Percentiles rank a stretch among this genome's conserved stretches.
phyloP scores from a whole-genome alignment of 106 monocot genomes.

The Alisma plantagoaquatica region DNA sequence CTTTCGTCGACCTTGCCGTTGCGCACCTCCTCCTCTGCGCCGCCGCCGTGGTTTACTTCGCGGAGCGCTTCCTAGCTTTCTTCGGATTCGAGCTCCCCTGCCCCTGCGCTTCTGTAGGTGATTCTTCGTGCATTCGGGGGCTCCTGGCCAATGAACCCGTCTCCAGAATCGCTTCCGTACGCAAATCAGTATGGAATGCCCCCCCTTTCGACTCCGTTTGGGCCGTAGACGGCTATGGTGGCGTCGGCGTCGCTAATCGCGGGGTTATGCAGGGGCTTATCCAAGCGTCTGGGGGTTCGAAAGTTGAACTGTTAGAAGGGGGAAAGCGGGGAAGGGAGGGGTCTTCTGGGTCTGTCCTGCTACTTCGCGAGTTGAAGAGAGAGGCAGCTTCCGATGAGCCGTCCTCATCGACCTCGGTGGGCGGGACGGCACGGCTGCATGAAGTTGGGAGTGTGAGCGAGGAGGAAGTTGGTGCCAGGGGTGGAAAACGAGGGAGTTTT shows the following conservation, averaged over 20 bases:
- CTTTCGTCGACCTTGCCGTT: slow-evolving; percentile 53
- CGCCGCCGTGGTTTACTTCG: slow-evolving; percentile 32
- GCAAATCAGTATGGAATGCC: not conserved
- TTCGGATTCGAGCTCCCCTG: slow-evolving; percentile 47
- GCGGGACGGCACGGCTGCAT: not conserved
- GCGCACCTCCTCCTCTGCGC: slow-evolving; percentile 53
- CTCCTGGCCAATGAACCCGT: not conserved
- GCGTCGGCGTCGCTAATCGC: too few species aligned
- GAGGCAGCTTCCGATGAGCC: not conserved
- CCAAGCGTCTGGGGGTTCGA: too few species aligned
- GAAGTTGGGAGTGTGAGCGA: too few species aligned
- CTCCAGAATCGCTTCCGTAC: not conserved
- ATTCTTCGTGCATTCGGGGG: not conserved
- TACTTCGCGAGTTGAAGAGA: too few species aligned
- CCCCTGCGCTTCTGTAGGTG: slow-evolving; percentile 18
- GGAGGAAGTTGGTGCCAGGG: too few species aligned
- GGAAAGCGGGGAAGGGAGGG: slow-evolving; percentile 1
- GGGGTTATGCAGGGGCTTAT: too few species aligned
- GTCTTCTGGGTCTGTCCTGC: not conserved
- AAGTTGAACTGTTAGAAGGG: not conserved
- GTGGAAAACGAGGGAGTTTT: not conserved
- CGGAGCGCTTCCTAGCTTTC: slow-evolving; percentile 41
- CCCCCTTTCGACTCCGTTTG: slow-evolving; percentile 4
- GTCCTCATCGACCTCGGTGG: not conserved
- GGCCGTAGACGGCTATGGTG: not conserved